Evolutionary conservation across 2,329 filamentous ascomycete genomes (phyloP), one percentile per base, ranked within the genome.

Genomic region (Metarhizium anisopliae): DNA sequence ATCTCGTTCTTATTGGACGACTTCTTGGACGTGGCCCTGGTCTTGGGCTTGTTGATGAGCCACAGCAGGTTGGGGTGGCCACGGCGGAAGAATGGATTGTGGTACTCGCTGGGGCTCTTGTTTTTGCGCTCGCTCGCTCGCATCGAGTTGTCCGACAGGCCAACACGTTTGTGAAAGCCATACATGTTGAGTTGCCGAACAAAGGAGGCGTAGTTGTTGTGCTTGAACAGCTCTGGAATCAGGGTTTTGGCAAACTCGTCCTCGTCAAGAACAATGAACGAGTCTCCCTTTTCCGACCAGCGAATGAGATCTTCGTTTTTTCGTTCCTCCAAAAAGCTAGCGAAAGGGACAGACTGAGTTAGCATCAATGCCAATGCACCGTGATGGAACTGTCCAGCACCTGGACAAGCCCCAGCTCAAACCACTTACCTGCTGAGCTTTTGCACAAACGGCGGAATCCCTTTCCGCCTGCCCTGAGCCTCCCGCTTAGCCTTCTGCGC

Each of bases 191-290:
- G 79, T 69, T 96, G 92, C 40, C 92, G 86, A 55, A 96, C 92
- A 68, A 96, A 96, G 61, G 92, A 96, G 50, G 92, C 92, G 72
- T 96, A 96, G 70, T 96, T 96, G 79, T 93, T 96, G 75, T 99
- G 94, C 72, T 99, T 99, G 80, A 99, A 99, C 59, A 97, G 85
- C 71, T 97, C 95, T 1, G 94, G 94, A 29, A 99, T 89, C 63
- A 99, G 87, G 42, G 89, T 90, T 73, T 96, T 97, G 20, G 94
- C 96, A 68, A 99, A 99, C 73, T 96, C 93, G 67, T 99, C 94
- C 72, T 99, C 94, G 66, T 99, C 93, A 8, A 97, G 75, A 3
- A 99, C 93, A 56, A 97, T 89, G 72, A 99, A 99, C 0, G 93
- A 96, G 66, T 95, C 91, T 35, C 94, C 94, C 66, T 93, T 90